These are phyloP conservation scores for Hypericum androsaemum DNA, from an alignment of 345 rosid species.

Conservation along the genomic window DNA sequence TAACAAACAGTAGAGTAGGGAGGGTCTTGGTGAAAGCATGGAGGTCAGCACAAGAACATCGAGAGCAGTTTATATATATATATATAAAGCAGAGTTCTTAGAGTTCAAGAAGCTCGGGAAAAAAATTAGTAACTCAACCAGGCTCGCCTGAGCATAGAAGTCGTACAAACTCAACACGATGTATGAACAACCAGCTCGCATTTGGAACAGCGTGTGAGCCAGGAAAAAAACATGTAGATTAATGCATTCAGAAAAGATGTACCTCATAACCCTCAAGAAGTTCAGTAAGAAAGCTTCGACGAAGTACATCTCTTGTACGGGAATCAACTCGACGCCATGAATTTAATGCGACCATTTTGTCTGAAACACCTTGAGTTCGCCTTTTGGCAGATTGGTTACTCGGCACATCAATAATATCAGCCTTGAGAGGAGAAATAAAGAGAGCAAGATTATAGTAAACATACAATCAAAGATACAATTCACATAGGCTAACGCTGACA, in stretches of 20 bases:
- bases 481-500: too few relatives aligned
- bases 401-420: slow-evolving; percentile 44
- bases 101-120: too few relatives aligned
- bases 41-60: too few relatives aligned
- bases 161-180: too few relatives aligned
- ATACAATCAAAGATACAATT: neutral
- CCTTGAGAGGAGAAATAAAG: slow-evolving; percentile 35
- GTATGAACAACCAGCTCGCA: neutral
- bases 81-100: too few relatives aligned
- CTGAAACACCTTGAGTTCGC: slow-evolving; percentile 48
- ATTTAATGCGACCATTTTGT: slow-evolving; percentile 57
- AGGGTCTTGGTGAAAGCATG: too few relatives aligned
- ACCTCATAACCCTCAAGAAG: slow-evolving; percentile 82
- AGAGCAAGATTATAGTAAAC: neutral
- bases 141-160: too few relatives aligned
- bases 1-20: too few relatives aligned
- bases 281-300: slow-evolving; percentile 77
- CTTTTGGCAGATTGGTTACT: slow-evolving; percentile 32
- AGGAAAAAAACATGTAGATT: neutral
- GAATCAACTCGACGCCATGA: slow-evolving; percentile 78
- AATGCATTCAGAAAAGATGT: neutral
- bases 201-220: slow-evolving; percentile 4
- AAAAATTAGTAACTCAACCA: too few relatives aligned
- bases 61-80: too few relatives aligned
- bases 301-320: slow-evolving; percentile 82